Evolutionary conservation across 192 early-diverging fungal genomes (phyloP).

Genomic region (Coemansia sp.): DNA sequence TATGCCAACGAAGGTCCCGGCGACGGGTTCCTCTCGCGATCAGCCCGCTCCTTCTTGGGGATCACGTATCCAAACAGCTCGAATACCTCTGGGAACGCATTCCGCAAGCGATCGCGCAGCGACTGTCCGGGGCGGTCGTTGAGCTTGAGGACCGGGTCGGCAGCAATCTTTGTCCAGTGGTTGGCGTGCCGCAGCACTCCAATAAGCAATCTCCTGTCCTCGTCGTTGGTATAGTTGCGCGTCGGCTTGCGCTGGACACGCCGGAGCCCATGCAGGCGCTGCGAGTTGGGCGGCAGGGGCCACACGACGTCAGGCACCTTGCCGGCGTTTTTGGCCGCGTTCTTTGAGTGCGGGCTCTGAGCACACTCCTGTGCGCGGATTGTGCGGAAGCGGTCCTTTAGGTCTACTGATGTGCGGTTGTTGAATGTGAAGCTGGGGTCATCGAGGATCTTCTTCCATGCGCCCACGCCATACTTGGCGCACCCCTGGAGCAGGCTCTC

Average conservation of each 20-base stretch:
- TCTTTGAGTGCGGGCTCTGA: constrained; percentile 27
- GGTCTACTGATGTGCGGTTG: constrained; percentile 49
- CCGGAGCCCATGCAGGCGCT: constrained; percentile 46
- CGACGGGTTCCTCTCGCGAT: constrained; percentile 28
- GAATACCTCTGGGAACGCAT: constrained; percentile 51
- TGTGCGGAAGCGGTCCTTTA: constrained; percentile 51
- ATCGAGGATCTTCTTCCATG: constrained; percentile 52
- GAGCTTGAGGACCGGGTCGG: constrained; percentile 41
- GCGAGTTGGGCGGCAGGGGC: constrained; percentile 49
- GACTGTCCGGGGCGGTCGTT: constrained; percentile 47
- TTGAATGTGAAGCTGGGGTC: constrained; percentile 43
- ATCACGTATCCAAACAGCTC: constrained; percentile 51
- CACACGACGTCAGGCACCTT: constrained; percentile 52
- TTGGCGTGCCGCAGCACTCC: constrained; percentile 46
- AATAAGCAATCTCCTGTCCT: constrained; percentile 41
- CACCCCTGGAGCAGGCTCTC: constrained; percentile 40
- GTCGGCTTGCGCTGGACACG: constrained; percentile 51
- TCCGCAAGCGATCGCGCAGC: constrained; percentile 49
- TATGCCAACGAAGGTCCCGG: not conserved
- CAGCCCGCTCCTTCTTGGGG: constrained; percentile 49
- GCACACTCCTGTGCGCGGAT: constrained; percentile 51
- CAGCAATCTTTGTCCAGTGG: constrained; percentile 51
- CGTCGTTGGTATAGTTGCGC: constrained; percentile 48
- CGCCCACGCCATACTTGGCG: constrained; percentile 46
- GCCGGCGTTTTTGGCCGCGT: constrained; percentile 13